Evolutionary conservation across 192 early-diverging fungal genomes (phyloP).

Genomic region (Phycomyces blakesleeanus): DNA sequence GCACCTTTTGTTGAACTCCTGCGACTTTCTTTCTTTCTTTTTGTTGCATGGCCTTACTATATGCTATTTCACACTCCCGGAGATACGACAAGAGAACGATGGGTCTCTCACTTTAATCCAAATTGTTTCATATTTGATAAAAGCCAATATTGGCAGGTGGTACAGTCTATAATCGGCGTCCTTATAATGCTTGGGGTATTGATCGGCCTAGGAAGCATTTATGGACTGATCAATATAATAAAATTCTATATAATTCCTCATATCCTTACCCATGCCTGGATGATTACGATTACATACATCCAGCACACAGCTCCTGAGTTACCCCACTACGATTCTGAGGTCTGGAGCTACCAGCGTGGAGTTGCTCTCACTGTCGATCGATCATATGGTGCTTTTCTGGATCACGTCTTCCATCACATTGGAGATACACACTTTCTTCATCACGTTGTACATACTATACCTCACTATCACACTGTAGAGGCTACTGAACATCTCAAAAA

Average conservation of each 20-base stretch:
- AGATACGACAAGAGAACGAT: constrained; percentile 2
- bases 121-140: constrained; percentile 76
- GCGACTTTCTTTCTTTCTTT: constrained; percentile 62
- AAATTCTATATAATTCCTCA: constrained; percentile 91
- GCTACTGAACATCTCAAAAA: constrained; percentile 80
- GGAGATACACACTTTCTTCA: constrained; percentile 92
- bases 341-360: constrained; percentile 92
- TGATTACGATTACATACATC: constrained; percentile 90
- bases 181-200: constrained; percentile 56
- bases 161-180: constrained; percentile 63
- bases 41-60: constrained; percentile 91
- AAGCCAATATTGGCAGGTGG: constrained; percentile 63
- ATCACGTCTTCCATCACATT: constrained; percentile 77
- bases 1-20: constrained; percentile 66
- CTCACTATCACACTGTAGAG: constrained; percentile 88
- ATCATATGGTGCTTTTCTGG: constrained; percentile 80
- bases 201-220: constrained; percentile 48
- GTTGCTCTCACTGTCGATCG: constrained; percentile 86
- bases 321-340: constrained; percentile 79
- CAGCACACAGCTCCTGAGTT: constrained; percentile 87
- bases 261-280: constrained; percentile 89
- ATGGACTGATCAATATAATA: constrained; percentile 52
- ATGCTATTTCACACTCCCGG: constrained; percentile 63
- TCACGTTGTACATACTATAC: constrained; percentile 94
- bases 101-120: constrained; percentile 87